Conservation (phyloP, 2,329 filamentous ascomycete species). For the Daldinia sp. region DNA sequence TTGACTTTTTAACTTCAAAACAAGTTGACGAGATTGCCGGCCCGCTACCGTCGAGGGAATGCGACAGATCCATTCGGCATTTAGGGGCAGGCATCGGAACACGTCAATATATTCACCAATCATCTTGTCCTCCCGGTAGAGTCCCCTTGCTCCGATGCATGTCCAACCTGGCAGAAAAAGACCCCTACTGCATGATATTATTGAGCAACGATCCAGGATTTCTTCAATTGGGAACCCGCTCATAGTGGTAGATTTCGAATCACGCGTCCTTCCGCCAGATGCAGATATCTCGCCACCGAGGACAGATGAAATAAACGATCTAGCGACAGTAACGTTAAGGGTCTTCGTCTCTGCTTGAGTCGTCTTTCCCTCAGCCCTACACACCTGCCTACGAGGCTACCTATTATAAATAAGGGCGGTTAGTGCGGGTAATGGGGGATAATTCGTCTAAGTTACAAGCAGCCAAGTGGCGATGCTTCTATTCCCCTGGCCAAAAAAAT, state of each 20-base stretch:
- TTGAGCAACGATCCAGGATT: constrained; percentile 12
- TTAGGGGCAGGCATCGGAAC: constrained; percentile 25
- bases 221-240: constrained; percentile 28
- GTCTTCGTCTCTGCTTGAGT: constrained; percentile 8
- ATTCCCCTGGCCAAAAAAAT: constrained; percentile 17
- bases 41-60: constrained; percentile 18
- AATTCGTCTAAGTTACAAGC: constrained; percentile 18
- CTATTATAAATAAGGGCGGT: constrained; percentile 25
- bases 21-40: constrained; percentile 27
- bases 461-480: constrained; percentile 18
- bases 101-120: constrained; percentile 11
- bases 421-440: constrained; percentile 22
- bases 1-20: constrained; percentile 25
- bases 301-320: constrained; percentile 6
- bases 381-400: constrained; percentile 11
- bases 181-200: constrained; percentile 29
- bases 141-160: constrained; percentile 25
- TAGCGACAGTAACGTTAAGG: constrained; percentile 25
- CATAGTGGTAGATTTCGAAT: constrained; percentile 11
- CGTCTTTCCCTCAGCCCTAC: constrained; percentile 27
- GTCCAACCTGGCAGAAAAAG: constrained; percentile 15
- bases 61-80: constrained; percentile 33
- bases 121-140: constrained; percentile 6
- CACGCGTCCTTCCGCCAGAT: constrained; percentile 16
- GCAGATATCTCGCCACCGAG: neutral